Evolutionary conservation across 2,329 filamentous ascomycete genomes (phyloP), one percentile per base, ranked within the genome.

Genomic region (Hymenoscyphus fraxineus): DNA sequence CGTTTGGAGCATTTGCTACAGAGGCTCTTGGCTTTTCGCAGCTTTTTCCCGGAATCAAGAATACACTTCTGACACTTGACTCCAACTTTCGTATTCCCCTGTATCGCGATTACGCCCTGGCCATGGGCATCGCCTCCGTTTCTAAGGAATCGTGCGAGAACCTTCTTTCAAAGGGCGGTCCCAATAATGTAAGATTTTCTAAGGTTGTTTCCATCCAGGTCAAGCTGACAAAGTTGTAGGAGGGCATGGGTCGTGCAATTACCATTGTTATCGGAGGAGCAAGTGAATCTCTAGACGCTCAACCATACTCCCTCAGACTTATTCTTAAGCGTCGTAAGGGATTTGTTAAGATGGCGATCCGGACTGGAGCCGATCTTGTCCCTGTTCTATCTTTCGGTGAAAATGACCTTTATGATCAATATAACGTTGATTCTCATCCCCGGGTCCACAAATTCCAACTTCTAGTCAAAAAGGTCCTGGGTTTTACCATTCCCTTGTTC

Each of bases 251-350:
- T 16, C 90, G 93, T n/a, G 93, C 91, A 59, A 96, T 98, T 64
- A 97, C 95, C 1, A 97, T 99, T 71, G 95, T 98, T 19, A 84
- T 98, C 55, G 95, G 95, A 59, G 95, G 95, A 9, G 95, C 95
- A 3, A 86, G 92, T 16, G 95, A 99, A 78, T 95, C 92, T 1
- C 87, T 99, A 2, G 92, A 97, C 75, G 92, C 94, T 0, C 87
- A 90, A 66, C 95, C 95, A 0, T 85, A 90, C 60, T 85, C 83
- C 15, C 78, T 97, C 64, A 87, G 88, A 5, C 83, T 98, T 10
- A 88, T 98, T 3, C 83, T 98, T 59, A 88, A 89, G 69, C 85
- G 90, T 57, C 89, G 95, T 63, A 96, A 96, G 74, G 94, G 94
- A 10, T 98, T 98, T 73, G 84, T 98, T 76, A 97, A 97, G 80